Conservation (phyloP, 495 filamentous ascomycete species). For the Cercophora sp. region DNA sequence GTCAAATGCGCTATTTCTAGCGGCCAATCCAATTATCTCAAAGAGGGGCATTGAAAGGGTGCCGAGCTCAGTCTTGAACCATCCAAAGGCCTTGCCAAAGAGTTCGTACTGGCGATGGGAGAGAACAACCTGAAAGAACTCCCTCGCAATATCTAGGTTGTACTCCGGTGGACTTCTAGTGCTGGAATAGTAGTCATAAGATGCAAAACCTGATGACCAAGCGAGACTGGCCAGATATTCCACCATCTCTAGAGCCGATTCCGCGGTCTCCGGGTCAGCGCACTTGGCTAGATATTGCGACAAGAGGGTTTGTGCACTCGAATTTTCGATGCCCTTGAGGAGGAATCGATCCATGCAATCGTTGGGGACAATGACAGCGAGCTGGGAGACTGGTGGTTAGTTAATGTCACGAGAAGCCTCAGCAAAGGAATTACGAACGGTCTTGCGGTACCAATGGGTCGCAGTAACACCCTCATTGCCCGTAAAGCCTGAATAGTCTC, state of each 20-base stretch:
- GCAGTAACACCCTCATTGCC: conserved; percentile 33
- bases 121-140: background rate
- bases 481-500: conserved; percentile 36
- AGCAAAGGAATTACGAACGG: conserved; percentile 17
- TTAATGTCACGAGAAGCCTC: background rate
- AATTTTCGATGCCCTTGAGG: background rate
- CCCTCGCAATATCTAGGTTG: background rate
- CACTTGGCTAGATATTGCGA: conserved; percentile 3
- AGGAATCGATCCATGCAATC: conserved; percentile 5
- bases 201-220: background rate
- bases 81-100: conserved; percentile 11
- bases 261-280: background rate
- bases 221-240: conserved; percentile 3
- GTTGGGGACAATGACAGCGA: conserved; percentile 18
- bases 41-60: background rate
- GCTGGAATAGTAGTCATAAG: background rate
- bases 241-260: conserved; percentile 7
- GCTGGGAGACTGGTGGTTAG: conserved; percentile 8
- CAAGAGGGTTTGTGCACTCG: conserved; percentile 4
- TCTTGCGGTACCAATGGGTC: conserved; percentile 35
- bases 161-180: too few species aligned
- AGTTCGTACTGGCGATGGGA: conserved; percentile 9
- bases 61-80: background rate
- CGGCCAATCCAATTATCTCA: background rate
- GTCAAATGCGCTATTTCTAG: conserved; percentile 2